Conservation (phyloP, 2,329 filamentous ascomycete species). For the Dactylellina cionopaga region DNA sequence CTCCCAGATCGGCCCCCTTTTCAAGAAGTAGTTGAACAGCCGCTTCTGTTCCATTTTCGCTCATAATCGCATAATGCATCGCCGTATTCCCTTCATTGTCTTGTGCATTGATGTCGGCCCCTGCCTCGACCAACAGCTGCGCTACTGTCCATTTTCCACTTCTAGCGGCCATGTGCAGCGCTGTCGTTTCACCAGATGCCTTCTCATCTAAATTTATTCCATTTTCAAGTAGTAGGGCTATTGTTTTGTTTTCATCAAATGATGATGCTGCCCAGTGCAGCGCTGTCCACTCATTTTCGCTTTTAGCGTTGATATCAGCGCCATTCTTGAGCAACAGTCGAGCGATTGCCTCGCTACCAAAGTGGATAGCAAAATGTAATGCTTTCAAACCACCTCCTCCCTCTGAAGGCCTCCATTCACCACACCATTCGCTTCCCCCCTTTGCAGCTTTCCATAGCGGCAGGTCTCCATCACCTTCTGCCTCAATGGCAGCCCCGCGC, state of each 20-base stretch:
- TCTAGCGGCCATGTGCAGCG: slow-evolving; percentile 55
- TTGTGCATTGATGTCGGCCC: neutral
- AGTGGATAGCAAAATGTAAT: too few relatives aligned
- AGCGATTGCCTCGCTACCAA: neutral
- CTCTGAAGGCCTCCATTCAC: too few relatives aligned
- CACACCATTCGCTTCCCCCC: too few relatives aligned
- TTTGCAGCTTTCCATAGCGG: too few relatives aligned
- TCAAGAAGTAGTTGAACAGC: neutral
- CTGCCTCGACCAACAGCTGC: neutral
- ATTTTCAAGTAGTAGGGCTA: neutral
- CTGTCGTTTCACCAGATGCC: slow-evolving; percentile 52
- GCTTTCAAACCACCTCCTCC: neutral
- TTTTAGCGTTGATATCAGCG: neutral
- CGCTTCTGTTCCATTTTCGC: neutral
- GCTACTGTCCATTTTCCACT: slow-evolving; percentile 35
- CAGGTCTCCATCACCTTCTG: too few relatives aligned
- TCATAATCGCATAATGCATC: neutral
- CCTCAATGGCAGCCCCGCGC: neutral
- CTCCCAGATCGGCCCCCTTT: neutral
- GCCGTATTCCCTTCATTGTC: slow-evolving; percentile 1
- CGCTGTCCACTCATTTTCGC: neutral
- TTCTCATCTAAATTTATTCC: slow-evolving; percentile 46
- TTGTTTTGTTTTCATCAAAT: neutral
- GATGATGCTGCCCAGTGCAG: neutral
- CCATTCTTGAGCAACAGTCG: slow-evolving; percentile 4